Conservation (phyloP, 169 alveolate species). For the Eimeria acervulina region DNA sequence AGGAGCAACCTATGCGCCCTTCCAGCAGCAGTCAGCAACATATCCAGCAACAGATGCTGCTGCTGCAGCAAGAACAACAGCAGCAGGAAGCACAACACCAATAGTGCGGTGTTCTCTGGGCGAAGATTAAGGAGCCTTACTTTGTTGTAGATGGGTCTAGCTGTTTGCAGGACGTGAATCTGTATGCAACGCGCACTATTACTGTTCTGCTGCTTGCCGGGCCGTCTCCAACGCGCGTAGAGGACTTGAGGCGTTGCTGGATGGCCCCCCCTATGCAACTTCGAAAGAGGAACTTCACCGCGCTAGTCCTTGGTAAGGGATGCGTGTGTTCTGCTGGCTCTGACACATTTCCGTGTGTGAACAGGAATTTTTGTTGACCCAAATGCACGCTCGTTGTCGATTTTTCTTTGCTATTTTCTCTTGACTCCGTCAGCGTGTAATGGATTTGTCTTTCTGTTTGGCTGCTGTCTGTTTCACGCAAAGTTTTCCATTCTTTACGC, state of each 20-base stretch:
- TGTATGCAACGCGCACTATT: conserved; percentile 42
- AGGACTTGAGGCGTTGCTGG: conserved; percentile 65
- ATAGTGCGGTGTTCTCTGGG: not conserved
- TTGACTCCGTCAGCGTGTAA: not conserved
- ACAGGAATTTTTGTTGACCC: not conserved
- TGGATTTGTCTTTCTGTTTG: not conserved
- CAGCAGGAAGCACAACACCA: not conserved
- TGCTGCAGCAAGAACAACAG: too few relatives aligned
- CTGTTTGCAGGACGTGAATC: not conserved
- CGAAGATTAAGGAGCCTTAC: not conserved
- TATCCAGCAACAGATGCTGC: too few relatives aligned
- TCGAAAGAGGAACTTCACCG: conserved; percentile 37
- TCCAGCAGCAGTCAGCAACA: not conserved
- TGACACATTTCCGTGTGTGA: not conserved
- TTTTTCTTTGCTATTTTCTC: not conserved
- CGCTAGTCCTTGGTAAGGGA: conserved; percentile 19
- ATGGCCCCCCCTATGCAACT: conserved; percentile 50
- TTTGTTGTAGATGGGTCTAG: not conserved
- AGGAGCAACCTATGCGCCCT: not conserved
- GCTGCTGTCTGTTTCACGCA: not conserved
- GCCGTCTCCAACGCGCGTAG: conserved; percentile 44
- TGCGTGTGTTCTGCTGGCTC: not conserved
- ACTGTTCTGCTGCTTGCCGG: conserved; percentile 57
- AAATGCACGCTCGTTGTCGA: not conserved
- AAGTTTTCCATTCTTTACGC: not conserved